Evolutionary conservation across 2,329 filamentous ascomycete genomes (phyloP).

Genomic region (Cladosporium oxysporum): DNA sequence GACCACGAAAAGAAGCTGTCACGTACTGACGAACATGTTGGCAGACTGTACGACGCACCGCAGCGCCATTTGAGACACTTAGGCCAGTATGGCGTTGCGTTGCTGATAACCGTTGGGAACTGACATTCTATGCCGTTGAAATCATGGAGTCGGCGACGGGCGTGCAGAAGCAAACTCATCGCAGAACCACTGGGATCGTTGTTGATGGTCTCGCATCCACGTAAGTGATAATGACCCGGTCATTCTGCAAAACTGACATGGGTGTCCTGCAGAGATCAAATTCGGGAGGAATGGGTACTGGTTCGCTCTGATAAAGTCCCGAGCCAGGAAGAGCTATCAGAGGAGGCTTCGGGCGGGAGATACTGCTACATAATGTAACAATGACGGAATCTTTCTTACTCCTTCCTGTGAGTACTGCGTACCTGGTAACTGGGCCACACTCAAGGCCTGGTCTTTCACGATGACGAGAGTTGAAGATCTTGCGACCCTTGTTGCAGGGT

Average conservation of each 20-base stretch:
- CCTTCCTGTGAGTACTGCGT: not conserved
- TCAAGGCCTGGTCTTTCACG: not conserved
- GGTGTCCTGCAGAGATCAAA: not conserved
- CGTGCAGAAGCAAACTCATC: not conserved
- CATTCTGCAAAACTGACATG: not conserved
- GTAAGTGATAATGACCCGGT: not conserved
- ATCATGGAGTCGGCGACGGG: not conserved
- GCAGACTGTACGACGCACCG: not conserved
- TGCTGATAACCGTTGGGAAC: not conserved
- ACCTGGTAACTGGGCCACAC: not conserved
- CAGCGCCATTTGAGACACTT: not conserved
- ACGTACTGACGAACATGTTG: not conserved
- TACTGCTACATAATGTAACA: slow-evolving; percentile 1
- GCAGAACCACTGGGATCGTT: not conserved
- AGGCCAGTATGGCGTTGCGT: slow-evolving; percentile 7
- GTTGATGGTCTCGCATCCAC: not conserved
- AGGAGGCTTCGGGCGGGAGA: not conserved
- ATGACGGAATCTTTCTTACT: not conserved
- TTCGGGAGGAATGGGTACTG: slow-evolving; percentile 5
- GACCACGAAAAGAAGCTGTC: not conserved
- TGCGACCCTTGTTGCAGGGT: not conserved
- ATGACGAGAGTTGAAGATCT: not conserved
- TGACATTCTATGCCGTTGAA: not conserved
- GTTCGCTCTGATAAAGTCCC: slow-evolving; percentile 3
- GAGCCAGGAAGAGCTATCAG: not conserved